Percentiles rank a stretch among this genome's conserved stretches.
Conservation (phyloP, 2,329 filamentous ascomycete genomes). For the Zymoseptoria crescenta region DNA sequence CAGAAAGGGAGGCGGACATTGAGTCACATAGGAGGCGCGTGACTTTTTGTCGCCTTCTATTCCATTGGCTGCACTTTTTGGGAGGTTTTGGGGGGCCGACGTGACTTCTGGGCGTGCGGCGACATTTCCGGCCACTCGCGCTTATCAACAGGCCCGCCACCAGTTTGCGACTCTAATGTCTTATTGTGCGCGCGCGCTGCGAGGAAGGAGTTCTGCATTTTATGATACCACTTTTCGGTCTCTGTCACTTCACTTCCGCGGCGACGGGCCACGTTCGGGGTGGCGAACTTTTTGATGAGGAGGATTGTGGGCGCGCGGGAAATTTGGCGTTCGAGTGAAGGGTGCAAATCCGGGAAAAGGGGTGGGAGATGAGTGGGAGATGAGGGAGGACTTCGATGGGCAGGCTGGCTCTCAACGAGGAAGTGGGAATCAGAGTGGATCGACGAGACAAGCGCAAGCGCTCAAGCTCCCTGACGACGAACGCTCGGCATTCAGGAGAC, state of each 20-base stretch:
- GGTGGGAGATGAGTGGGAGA: too few relatives aligned
- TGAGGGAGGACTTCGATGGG: too few relatives aligned
- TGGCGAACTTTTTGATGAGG: not conserved
- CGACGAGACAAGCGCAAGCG: too few relatives aligned
- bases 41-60: not conserved
- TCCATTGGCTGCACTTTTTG: too few relatives aligned
- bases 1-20: slow-evolving; percentile 57
- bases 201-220: not conserved
- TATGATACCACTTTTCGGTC: not conserved
- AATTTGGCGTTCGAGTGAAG: too few relatives aligned
- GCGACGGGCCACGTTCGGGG: not conserved
- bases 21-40: not conserved
- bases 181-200: not conserved
- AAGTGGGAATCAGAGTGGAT: too few relatives aligned
- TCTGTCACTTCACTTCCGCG: not conserved
- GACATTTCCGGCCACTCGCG: not conserved
- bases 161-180: not conserved
- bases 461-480: too few relatives aligned
- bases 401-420: too few relatives aligned
- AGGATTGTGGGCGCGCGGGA: not conserved
- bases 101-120: not conserved
- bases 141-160: not conserved
- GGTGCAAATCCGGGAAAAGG: too few relatives aligned
- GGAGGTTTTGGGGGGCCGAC: not conserved
- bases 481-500: too few relatives aligned